Base-by-base conservation (phyloP, 1,284 basidiomycete species). In the Porodaedalea pini region DNA sequence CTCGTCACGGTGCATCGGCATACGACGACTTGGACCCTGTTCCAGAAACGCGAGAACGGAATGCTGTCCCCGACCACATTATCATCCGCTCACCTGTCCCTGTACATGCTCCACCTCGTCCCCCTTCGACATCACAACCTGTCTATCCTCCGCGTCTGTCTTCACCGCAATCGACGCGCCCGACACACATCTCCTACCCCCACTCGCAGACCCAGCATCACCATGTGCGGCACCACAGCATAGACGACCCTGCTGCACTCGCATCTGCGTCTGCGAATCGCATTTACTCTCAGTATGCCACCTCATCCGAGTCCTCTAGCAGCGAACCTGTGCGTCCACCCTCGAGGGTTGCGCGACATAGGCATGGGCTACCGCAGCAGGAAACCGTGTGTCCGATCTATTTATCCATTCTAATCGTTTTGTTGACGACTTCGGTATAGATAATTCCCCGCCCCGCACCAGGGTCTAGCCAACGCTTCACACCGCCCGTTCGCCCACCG, bases 41-140 rank as follows among this genome's bases (percentile, higher is more conserved):
- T 5, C 44, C 44, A 23, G 37, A 27, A 11, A 32, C 51, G 32
- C 17, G 32, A 13, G 27, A 7, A 21, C 19, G n/a, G 7, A 27
- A 47, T 4, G 23, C 44, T 3, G 43, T 52, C 11, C 59, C 59
- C 5, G 59, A 60, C 25, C 54, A 60, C 27, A 60, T 60, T 32
- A 57, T 60, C 23, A 48, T 60, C n/a, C 54, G 54, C 44, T 60
- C 59, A 15, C 59, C 59, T 6, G 32, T 50, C 23, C 45, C 57
- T 13, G 29, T 49, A 2, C 34, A 23, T 17, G 29, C 40, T 5
- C 21, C 48, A n/a, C 17, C 45, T 17, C 55, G 48, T 17, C 23
- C 10, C 21, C 21, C 25, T 36, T n/a, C 34, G 17, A 27, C 25
- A 8, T 21, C 39, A 32, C 27, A n/a, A 8, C 17, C 13, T 25